Conservation (phyloP, 2,329 filamentous ascomycete genomes). For the Cercospora brassicicola region DNA sequence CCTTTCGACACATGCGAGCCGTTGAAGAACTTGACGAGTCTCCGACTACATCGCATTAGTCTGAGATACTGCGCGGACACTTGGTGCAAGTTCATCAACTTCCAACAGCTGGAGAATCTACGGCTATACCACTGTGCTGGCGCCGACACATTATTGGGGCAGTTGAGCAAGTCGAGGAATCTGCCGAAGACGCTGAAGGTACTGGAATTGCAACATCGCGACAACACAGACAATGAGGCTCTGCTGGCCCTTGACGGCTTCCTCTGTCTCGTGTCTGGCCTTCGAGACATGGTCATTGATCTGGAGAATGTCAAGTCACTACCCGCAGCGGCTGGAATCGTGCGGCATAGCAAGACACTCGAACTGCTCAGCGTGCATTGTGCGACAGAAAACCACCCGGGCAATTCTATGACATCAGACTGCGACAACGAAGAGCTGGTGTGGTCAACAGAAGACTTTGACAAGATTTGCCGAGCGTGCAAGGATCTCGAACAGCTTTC, state of each 20-base stretch:
- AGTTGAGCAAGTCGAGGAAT: conserved; percentile 48
- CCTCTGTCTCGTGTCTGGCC: conserved; percentile 48
- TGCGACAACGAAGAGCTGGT: conserved; percentile 47
- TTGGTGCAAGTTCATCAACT: conserved; percentile 51
- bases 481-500: conserved; percentile 48
- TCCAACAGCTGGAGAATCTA: conserved; percentile 46
- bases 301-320: conserved; percentile 45
- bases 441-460: conserved; percentile 47
- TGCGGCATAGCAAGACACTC: conserved; percentile 49
- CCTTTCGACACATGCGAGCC: conserved; percentile 51
- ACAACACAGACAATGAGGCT: conserved; percentile 50
- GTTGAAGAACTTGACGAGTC: conserved; percentile 44
- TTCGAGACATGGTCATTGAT: conserved; percentile 49
- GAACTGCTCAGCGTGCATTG: conserved; percentile 49
- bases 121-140: conserved; percentile 49
- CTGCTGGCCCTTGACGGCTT: conserved; percentile 51
- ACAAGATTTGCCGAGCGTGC: conserved; percentile 50
- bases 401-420: conserved; percentile 15
- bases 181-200: conserved; percentile 49
- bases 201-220: conserved; percentile 50
- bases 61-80: conserved; percentile 51
- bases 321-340: conserved; percentile 47
- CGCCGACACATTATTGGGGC: conserved; percentile 49
- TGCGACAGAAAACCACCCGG: conserved; percentile 25
- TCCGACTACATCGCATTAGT: conserved; percentile 49